Conservation (phyloP, 352 stramenopile species). For the Pilasporangium apinafurcum region DNA sequence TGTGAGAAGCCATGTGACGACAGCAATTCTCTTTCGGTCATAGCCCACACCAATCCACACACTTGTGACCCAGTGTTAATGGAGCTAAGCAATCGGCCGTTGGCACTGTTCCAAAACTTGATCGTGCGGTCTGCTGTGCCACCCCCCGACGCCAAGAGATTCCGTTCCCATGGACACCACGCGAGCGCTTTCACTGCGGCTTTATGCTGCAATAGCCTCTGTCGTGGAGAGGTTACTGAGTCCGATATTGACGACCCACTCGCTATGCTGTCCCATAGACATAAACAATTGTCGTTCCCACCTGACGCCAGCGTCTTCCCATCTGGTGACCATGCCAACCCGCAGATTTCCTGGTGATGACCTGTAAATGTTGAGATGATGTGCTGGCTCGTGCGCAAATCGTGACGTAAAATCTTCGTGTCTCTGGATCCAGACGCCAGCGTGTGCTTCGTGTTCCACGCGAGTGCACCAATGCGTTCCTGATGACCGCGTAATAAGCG, state of each 20-base stretch:
- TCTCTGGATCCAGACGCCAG: constrained; percentile 91
- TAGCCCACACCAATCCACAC: constrained; percentile 89
- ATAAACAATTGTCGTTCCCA: constrained; percentile 94
- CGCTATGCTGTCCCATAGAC: constrained; percentile 93
- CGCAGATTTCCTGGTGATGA: constrained; percentile 95
- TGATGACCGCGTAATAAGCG: constrained; percentile 86
- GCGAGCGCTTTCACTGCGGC: constrained; percentile 95
- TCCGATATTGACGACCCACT: constrained; percentile 11
- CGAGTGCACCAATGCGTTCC: constrained; percentile 85
- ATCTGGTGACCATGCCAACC: constrained; percentile 92
- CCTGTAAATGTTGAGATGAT: constrained; percentile 65
- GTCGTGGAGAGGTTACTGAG: constrained; percentile 19
- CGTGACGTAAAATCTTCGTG: constrained; percentile 76
- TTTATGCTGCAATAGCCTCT: constrained; percentile 83
- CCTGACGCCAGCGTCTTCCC: constrained; percentile 90
- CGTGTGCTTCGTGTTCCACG: constrained; percentile 88
- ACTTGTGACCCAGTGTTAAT: constrained; percentile 95
- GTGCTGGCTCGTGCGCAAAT: constrained; percentile 28
- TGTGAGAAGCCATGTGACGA: constrained; percentile 93
- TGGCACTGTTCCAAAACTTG: constrained; percentile 94
- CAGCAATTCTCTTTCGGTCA: constrained; percentile 85
- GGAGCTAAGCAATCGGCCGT: constrained; percentile 83
- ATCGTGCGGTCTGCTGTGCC: constrained; percentile 95
- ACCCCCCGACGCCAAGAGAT: constrained; percentile 91
- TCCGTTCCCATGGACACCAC: constrained; percentile 95